Evolutionary conservation across 768 basidiomycete species (phyloP).

Genomic region (Suillus alpinus): DNA sequence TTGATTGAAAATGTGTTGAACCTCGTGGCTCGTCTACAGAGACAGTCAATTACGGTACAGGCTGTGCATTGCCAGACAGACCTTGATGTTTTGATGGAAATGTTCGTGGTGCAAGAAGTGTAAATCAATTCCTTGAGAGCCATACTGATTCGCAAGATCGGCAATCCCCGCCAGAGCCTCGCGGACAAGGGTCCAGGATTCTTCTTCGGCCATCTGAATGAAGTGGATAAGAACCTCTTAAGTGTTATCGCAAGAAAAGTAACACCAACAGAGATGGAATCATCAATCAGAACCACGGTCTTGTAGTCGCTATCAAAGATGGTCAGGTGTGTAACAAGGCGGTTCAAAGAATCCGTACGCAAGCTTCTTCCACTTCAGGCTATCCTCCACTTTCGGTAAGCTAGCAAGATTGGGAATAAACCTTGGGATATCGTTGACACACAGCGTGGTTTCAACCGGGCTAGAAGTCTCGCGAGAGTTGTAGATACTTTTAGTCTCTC

Average conservation of each 20-base stretch:
- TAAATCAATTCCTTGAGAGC: slow-evolving; percentile 31
- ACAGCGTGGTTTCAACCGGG: not conserved
- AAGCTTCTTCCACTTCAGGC: slow-evolving; percentile 2
- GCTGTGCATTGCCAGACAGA: not conserved
- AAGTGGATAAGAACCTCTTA: not conserved
- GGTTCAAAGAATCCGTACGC: slow-evolving; percentile 1
- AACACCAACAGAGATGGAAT: slow-evolving; percentile 25
- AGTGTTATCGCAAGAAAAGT: not conserved
- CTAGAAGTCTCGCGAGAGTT: not conserved
- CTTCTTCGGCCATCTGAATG: slow-evolving; percentile 25
- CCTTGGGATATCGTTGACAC: slow-evolving; percentile 7
- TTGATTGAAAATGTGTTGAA: slow-evolving; percentile 3
- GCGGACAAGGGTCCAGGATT: slow-evolving; percentile 29
- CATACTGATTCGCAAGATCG: slow-evolving; percentile 23
- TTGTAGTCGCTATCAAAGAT: slow-evolving; percentile 22
- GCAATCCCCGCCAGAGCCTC: slow-evolving; percentile 33
- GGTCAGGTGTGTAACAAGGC: slow-evolving; percentile 2
- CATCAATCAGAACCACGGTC: slow-evolving; percentile 29
- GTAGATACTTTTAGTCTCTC: not conserved
- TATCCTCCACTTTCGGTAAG: slow-evolving; percentile 5
- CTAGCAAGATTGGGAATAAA: slow-evolving; percentile 11
- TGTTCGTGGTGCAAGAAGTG: slow-evolving; percentile 29
- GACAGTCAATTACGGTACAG: not conserved
- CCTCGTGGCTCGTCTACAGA: slow-evolving; percentile 1
- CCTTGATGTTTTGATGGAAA: slow-evolving; percentile 15